Conservation (phyloP, 305 asterid genomes). For the Fraxinus ornus region DNA sequence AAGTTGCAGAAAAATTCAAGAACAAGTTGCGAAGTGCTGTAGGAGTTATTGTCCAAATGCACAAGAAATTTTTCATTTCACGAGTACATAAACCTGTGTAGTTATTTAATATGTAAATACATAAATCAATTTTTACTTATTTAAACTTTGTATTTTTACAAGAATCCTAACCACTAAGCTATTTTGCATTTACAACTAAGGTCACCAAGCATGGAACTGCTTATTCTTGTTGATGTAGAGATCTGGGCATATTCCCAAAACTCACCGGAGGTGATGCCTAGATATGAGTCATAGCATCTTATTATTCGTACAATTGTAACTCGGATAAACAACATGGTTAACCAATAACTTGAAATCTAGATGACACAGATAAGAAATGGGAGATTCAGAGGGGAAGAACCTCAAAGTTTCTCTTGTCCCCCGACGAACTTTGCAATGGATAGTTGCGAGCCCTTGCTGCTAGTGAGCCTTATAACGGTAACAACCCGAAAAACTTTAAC, state of each 20-base stretch:
- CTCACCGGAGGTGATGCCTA: slow-evolving; percentile 62
- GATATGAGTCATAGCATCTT: not conserved
- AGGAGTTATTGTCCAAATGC: not conserved
- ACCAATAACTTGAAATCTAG: not conserved
- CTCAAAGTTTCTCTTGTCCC: slow-evolving; percentile 91
- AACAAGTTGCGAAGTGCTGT: too few species aligned
- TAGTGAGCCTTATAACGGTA: slow-evolving; percentile 93
- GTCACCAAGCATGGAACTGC: not conserved
- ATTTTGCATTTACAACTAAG: not conserved
- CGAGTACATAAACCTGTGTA: not conserved
- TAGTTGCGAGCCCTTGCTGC: slow-evolving; percentile 71
- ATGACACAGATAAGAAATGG: not conserved
- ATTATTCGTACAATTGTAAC: not conserved
- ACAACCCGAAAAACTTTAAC: slow-evolving; percentile 80
- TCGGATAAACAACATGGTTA: not conserved
- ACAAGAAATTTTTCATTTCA: not conserved
- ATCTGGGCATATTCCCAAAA: not conserved
- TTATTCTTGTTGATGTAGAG: not conserved
- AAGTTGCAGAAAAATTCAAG: not conserved
- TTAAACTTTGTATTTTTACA: not conserved
- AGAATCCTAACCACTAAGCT: not conserved
- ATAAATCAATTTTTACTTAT: not conserved
- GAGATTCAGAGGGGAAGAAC: slow-evolving; percentile 25
- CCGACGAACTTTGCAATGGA: slow-evolving; percentile 83
- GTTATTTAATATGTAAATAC: not conserved